phyloP scores from a whole-genome alignment of 192 early-diverging fungal species.

The Coemansia sp. region DNA sequence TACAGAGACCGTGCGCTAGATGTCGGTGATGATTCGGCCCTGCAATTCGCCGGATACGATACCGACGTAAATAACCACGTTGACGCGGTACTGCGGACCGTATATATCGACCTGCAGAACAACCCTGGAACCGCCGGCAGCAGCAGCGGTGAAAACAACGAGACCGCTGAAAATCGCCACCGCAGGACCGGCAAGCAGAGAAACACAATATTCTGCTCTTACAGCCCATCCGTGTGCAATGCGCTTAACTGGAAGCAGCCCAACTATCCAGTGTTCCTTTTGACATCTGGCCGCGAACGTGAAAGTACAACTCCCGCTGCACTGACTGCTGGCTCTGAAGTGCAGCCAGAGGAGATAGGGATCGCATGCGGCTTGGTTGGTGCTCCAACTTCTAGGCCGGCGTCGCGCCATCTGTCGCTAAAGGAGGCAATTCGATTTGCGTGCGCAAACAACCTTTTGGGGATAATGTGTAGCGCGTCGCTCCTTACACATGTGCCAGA shows the following conservation, averaged over 20 bases:
- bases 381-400: slow-evolving; percentile 36
- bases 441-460: slow-evolving; percentile 87
- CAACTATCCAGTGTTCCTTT: slow-evolving; percentile 95
- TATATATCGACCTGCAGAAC: slow-evolving; percentile 72
- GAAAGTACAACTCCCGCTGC: background rate
- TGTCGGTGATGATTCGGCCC: background rate
- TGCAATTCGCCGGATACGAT: background rate
- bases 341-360: background rate
- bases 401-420: slow-evolving; percentile 56
- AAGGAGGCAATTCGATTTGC: slow-evolving; percentile 96
- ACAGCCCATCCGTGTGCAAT: slow-evolving; percentile 89
- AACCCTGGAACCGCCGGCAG: slow-evolving; percentile 9
- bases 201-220: slow-evolving; percentile 83
- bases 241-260: slow-evolving; percentile 99
- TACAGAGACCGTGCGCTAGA: slow-evolving; percentile 54
- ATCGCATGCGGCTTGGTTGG: slow-evolving; percentile 7
- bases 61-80: slow-evolving; percentile 81
- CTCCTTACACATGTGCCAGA: slow-evolving; percentile 90
- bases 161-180: slow-evolving; percentile 12
- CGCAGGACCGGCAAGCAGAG: slow-evolving; percentile 41
- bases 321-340: background rate
- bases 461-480: slow-evolving; percentile 86
- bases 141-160: slow-evolving; percentile 17
- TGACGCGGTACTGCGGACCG: slow-evolving; percentile 82
- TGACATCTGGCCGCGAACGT: slow-evolving; percentile 70